Base-by-base conservation (phyloP, 805 yeast genomes). In the Ogataea minuta region DNA sequence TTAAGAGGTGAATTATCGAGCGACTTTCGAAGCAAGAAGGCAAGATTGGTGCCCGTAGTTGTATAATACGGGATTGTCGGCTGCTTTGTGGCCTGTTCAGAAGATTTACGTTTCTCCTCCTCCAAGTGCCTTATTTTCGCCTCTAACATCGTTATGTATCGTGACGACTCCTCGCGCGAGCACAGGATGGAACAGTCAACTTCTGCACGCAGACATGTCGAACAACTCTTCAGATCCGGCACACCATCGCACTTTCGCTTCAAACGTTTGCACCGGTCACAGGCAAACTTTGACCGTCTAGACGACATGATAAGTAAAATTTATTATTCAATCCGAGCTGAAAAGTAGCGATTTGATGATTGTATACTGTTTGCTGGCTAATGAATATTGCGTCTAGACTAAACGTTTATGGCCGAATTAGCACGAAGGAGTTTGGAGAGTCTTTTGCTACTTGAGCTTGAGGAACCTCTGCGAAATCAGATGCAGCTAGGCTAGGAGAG, bases 211-310 rank as follows among this genome's bases (percentile, higher is more conserved):
- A 13, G 11, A 31, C 53, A 50, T 4, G 33, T 31, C 3, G 48
- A 29, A 35, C 55, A 50, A 11, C 48, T 34, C 13, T 39, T 45
- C 20, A 49, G 17, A 32, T 51, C 54, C 1, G 55, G 55, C 9
- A 47, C 37, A 2, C 55, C 57, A 36, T 50, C 57, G 38, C 57
- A 52, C 19, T 43, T 50, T 6, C 55, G 36, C 19, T 52, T 52
- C 23, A 46, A 41, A 12, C 42, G 45, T 25, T 46, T 49, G 31
- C 57, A 52, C n/a, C 52, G 28, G 23, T 41, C 45, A 24, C 57
- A 52, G 6, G 55, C 57, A 25, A 47, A 34, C 30, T 37, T 36
- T 16, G 49, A 30, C 17, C 48, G 31, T 26, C 31, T 41, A 13
- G 39, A 31, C 45, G n/a, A n/a, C n/a, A n/a, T n/a, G n/a, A n/a